Conservation (phyloP, 2,329 filamentous ascomycete species). For the Aureobasidium sp. region DNA sequence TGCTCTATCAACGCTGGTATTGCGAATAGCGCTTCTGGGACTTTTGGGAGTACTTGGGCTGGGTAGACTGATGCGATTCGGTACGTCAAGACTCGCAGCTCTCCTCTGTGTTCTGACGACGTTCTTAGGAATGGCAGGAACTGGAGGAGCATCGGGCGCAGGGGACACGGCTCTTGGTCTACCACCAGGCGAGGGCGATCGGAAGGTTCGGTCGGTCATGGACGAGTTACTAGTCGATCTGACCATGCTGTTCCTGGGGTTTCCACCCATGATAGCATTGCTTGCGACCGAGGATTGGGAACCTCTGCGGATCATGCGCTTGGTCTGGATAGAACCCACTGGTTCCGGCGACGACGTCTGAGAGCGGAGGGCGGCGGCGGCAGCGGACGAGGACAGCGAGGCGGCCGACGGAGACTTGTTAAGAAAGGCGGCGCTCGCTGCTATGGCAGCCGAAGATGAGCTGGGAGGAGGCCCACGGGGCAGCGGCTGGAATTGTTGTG, state of each 20-base stretch:
- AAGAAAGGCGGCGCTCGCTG: constrained; percentile 67
- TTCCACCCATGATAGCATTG: constrained; percentile 27
- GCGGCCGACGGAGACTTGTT: constrained; percentile 56
- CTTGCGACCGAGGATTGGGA: constrained; percentile 64
- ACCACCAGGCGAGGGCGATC: constrained; percentile 60
- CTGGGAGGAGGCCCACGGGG: constrained; percentile 48
- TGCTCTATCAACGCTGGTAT: constrained; percentile 25
- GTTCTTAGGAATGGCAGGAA: constrained; percentile 57
- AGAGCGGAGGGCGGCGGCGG: constrained; percentile 74
- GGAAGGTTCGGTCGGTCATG: constrained; percentile 84
- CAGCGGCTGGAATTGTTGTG: constrained; percentile 2
- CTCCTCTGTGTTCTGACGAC: constrained; percentile 30
- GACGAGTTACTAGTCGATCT: constrained; percentile 66
- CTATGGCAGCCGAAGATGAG: constrained; percentile 68
- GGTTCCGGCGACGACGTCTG: constrained; percentile 70
- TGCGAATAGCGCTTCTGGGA: constrained; percentile 30
- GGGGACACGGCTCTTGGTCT: constrained; percentile 22
- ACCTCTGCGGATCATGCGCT: constrained; percentile 67
- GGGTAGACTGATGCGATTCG: constrained; percentile 40
- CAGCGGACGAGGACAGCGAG: constrained; percentile 74
- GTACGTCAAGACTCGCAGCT: constrained; percentile 46
- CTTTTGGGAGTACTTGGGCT: constrained; percentile 33
- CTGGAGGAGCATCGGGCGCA: constrained; percentile 53
- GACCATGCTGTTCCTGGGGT: constrained; percentile 40
- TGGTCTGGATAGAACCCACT: constrained; percentile 78